Evolutionary conservation across 352 stramenopile species (phyloP).

Genomic region (Phytopythium chamaehyphon): DNA sequence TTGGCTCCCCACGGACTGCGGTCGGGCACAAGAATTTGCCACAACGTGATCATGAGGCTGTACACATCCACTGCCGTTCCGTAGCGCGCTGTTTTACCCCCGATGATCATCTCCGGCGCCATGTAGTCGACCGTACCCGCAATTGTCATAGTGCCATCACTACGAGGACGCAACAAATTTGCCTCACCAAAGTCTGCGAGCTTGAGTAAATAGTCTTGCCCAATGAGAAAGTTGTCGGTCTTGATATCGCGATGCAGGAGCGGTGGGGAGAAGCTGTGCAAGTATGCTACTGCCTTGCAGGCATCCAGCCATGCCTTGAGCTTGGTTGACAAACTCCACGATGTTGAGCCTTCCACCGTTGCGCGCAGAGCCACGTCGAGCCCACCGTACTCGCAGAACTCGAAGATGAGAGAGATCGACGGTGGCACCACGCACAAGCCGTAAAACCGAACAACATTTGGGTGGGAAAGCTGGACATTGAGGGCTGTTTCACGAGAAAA

Average conservation of each 20-base stretch:
- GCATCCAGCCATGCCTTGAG: slow-evolving; percentile 84
- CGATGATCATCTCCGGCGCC: slow-evolving; percentile 82
- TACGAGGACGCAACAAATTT: slow-evolving; percentile 72
- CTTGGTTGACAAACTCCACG: slow-evolving; percentile 68
- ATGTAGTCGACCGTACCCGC: slow-evolving; percentile 85
- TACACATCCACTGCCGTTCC: slow-evolving; percentile 80
- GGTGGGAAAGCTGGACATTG: slow-evolving; percentile 78
- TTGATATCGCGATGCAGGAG: slow-evolving; percentile 84
- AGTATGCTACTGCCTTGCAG: slow-evolving; percentile 71
- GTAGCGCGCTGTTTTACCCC: slow-evolving; percentile 75
- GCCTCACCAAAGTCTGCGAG: slow-evolving; percentile 83
- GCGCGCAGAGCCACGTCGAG: slow-evolving; percentile 51
- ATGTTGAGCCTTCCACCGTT: slow-evolving; percentile 25
- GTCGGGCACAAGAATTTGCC: slow-evolving; percentile 82
- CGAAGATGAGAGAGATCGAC: slow-evolving; percentile 83
- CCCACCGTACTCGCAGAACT: slow-evolving; percentile 82
- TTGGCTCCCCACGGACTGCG: slow-evolving; percentile 70
- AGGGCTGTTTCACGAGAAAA: slow-evolving; percentile 81
- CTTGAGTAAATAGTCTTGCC: slow-evolving; percentile 76
- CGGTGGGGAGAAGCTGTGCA: slow-evolving; percentile 81
- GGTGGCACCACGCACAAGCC: slow-evolving; percentile 79
- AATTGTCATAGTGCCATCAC: slow-evolving; percentile 84
- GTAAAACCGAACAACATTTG: slow-evolving; percentile 82
- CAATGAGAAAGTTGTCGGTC: slow-evolving; percentile 82
- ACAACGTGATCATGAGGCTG: slow-evolving; percentile 85